Evolutionary conservation across 1,284 basidiomycete species (phyloP), one percentile per base, ranked within the genome.

Genomic region (Coriolopsis trogii): DNA sequence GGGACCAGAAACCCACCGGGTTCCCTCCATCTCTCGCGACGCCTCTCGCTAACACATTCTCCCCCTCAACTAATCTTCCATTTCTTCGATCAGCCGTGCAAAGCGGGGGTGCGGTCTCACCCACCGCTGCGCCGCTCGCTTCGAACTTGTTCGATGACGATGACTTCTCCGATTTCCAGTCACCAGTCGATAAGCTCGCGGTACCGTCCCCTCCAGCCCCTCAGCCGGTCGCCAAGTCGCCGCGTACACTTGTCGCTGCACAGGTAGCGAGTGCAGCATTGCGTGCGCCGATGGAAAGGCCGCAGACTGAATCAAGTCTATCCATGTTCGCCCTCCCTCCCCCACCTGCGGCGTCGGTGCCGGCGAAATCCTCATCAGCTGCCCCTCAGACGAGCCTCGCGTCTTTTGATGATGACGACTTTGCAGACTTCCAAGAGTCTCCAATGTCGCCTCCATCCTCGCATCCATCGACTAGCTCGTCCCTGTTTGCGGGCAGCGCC

Each of bases 141-240:
- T 51, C 51, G 6, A 53, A 46, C 21, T n/a, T 56, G 3, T 54
- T 57, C 31, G 62, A 64, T 44, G 60, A 65, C 31, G 66, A 68
- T 42, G 67, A 68, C 28, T 70, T 70, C 45, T 60, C 68, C 2
- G 68, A 68, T 46, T 71, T 71, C 61, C 63, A 60, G 29, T 65
- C 63, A 12, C 54, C 60, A 26, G 42, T 51, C 2, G 44, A 58
- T 9, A 42, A 36, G 4, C 1, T 15, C 1, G 29, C 45, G 7
- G 44, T 43, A 15, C 24, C 39, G 16, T 46, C 44, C 16, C 46
- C 55, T 9, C 33, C 46, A 16, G 31, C 41, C 29, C 57, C 57
- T 13, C 37, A 46, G 15, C 57, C 57, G 16, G 49, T 56, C 30
- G 51, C 51, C n/a, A 55, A 56, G 49, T 56, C 57, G 12, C 57